phyloP scores from a whole-genome alignment of 2,329 filamentous ascomycete genomes.

The Pseudogymnoascus sp. region DNA sequence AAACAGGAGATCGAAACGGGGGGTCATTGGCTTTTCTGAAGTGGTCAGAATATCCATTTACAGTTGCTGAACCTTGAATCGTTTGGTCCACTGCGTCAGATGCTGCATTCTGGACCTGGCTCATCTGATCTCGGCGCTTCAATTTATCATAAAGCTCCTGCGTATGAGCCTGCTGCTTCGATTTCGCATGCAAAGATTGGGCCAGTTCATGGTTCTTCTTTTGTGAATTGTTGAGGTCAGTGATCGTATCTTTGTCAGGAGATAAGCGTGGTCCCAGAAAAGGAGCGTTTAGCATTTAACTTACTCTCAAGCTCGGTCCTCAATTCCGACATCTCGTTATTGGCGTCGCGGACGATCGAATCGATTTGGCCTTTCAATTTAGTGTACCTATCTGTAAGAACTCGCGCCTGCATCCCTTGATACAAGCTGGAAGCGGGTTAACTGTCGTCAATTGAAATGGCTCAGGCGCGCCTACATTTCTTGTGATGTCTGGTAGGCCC shows the following conservation, averaged over 20 bases:
- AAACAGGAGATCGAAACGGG: not conserved
- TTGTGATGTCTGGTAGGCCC: constrained; percentile 77
- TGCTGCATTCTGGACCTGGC: constrained; percentile 47
- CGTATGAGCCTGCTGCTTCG: constrained; percentile 57
- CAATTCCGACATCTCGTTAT: constrained; percentile 59
- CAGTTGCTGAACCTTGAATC: constrained; percentile 27
- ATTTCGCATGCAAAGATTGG: constrained; percentile 61
- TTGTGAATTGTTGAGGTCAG: constrained; percentile 54
- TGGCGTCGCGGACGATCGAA: constrained; percentile 66
- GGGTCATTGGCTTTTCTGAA: constrained; percentile 12
- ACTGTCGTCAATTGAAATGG: not conserved
- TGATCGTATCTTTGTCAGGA: constrained; percentile 2
- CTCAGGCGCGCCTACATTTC: constrained; percentile 57
- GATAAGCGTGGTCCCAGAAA: not conserved
- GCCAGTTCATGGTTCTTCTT: constrained; percentile 66
- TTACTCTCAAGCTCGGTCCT: constrained; percentile 57
- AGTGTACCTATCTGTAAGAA: constrained; percentile 63
- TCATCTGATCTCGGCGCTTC: constrained; percentile 47
- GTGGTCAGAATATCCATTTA: constrained; percentile 22
- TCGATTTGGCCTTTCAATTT: constrained; percentile 59
- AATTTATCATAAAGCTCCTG: constrained; percentile 58
- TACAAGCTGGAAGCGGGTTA: constrained; percentile 49
- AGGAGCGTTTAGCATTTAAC: constrained; percentile 17
- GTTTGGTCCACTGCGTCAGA: constrained; percentile 40
- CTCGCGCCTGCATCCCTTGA: constrained; percentile 66